These are phyloP conservation scores for Cladorrhinum sp. DNA, from an alignment of 2,329 filamentous ascomycete species.

Conservation along the genomic window DNA sequence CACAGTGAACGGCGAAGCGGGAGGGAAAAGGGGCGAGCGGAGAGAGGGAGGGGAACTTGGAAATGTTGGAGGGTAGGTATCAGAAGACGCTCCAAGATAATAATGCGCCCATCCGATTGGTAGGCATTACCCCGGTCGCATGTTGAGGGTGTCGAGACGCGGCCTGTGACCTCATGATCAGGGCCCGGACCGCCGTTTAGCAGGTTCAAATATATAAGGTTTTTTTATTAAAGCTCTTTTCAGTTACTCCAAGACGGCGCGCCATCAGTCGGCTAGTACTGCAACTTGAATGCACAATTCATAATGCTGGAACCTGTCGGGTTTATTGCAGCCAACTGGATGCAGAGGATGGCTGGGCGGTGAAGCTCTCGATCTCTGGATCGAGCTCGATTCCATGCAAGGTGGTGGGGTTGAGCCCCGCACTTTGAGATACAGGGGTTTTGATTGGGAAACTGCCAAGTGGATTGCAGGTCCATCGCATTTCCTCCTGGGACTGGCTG, in stretches of 20 bases:
- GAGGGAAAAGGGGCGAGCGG: background rate
- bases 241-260: too few species aligned
- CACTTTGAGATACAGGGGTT: background rate
- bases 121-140: constrained; percentile 18
- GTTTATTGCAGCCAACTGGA: background rate
- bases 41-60: background rate
- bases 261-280: background rate
- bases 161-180: background rate
- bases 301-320: background rate
- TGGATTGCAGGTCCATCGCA: background rate
- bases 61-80: background rate
- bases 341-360: background rate
- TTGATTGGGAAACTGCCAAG: background rate
- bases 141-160: background rate
- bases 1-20: background rate
- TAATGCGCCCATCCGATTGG: constrained; percentile 33
- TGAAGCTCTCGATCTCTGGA: background rate
- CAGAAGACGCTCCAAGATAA: constrained; percentile 13
- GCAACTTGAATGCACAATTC: background rate
- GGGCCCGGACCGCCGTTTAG: background rate
- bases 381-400: background rate
- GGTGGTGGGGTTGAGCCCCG: background rate
- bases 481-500: background rate
- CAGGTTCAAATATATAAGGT: background rate
- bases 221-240: too few species aligned